phyloP scores from a whole-genome alignment of 2,329 filamentous ascomycete genomes.

The Xylariomycetidae sp. region DNA sequence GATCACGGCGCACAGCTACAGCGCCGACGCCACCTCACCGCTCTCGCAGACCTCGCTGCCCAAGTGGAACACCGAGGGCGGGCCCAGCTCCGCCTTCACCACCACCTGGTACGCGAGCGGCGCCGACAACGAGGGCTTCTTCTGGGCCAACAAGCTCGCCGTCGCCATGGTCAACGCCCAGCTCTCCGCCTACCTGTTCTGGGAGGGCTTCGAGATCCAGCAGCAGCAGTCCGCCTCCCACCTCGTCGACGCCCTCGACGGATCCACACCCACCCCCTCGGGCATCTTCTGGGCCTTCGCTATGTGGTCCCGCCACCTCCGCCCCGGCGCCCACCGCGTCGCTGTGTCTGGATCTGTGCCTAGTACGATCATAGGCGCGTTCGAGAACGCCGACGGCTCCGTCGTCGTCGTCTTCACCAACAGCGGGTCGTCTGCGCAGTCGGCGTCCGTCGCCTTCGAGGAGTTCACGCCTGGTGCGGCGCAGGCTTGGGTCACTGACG shows the following conservation, averaged over 20 bases:
- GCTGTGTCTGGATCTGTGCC: conserved; percentile 6
- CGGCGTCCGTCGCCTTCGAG: conserved; percentile 6
- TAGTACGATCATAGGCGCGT: conserved; percentile 9
- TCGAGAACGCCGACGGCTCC: conserved; percentile 11
- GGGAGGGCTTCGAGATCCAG: conserved; percentile 31
- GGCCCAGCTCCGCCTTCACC: conserved; percentile 24
- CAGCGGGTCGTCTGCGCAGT: conserved; percentile 8
- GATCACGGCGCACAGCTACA: conserved; percentile 13
- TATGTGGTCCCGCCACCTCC: conserved; percentile 15
- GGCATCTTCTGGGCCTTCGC: conserved; percentile 16
- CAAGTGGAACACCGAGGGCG: conserved; percentile 40
- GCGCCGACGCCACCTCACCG: conserved; percentile 9
- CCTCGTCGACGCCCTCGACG: conserved; percentile 17
- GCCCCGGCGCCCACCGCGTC: conserved; percentile 11
- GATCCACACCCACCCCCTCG: conserved; percentile 8
- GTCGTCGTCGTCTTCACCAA: conserved; percentile 11
- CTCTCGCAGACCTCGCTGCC: conserved; percentile 16
- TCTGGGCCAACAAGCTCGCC: conserved; percentile 26
- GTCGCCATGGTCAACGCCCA: conserved; percentile 35
- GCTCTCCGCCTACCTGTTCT: conserved; percentile 40
- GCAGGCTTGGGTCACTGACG: conserved; percentile 12
- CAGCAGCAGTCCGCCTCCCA: conserved; percentile 19
- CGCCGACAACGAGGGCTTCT: conserved; percentile 28
- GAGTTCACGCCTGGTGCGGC: conserved; percentile 7
- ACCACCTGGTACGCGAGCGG: conserved; percentile 33